phyloP scores from a whole-genome alignment of 129 eudicot genomes.

The Helianthus annuus region DNA sequence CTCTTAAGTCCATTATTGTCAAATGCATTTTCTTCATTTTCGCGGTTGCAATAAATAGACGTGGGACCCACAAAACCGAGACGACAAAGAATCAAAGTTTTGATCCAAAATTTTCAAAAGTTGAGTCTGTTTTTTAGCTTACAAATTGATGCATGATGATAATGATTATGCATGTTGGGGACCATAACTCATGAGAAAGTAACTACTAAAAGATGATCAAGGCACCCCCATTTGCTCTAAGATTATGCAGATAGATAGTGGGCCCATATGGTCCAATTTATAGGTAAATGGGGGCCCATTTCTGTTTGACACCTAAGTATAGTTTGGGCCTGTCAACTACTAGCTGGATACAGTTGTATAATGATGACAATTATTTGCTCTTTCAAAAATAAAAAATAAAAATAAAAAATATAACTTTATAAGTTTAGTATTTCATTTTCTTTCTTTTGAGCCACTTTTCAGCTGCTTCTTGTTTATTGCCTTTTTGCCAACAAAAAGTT shows the following conservation, averaged over 20 bases:
- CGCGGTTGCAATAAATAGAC: neutral
- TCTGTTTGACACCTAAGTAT: constrained; percentile 3
- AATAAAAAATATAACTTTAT: neutral
- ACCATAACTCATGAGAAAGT: constrained; percentile 23
- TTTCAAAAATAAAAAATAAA: neutral
- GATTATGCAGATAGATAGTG: constrained; percentile 26
- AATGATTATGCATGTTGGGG: constrained; percentile 24
- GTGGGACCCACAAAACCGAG: constrained; percentile 15
- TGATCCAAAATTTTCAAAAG: constrained; percentile 1
- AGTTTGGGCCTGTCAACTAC: constrained; percentile 25
- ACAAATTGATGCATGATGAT: constrained; percentile 25
- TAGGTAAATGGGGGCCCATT: constrained; percentile 31
- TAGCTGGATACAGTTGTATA: constrained; percentile 28
- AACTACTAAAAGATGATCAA: constrained; percentile 17
- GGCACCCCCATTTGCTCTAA: constrained; percentile 2
- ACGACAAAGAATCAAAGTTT: neutral
- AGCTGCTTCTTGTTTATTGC: constrained; percentile 22
- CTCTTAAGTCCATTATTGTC: neutral
- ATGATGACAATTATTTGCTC: constrained; percentile 13
- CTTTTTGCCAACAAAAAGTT: constrained; percentile 25
- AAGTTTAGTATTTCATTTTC: constrained; percentile 1
- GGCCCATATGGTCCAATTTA: constrained; percentile 28
- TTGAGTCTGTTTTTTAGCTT: neutral
- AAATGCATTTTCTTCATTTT: neutral
- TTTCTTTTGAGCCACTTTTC: constrained; percentile 18